A percentile compares a stretch with the other conserved stretches of the same genome.
phyloP scores from a whole-genome alignment of 257 asterid genomes.

The Solanum clarkiae region DNA sequence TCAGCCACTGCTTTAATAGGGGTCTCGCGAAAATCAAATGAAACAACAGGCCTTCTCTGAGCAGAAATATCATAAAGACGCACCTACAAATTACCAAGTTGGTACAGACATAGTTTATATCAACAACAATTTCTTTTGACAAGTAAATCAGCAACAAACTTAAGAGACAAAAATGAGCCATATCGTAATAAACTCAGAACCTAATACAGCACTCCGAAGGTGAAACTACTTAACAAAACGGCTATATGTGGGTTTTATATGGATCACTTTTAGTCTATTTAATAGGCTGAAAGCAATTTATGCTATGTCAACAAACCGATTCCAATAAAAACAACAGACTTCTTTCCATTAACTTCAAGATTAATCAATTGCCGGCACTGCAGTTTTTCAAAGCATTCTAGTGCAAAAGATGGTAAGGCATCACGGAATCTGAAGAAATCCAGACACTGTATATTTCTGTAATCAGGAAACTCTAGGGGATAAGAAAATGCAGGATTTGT shows the following conservation, averaged over 20 bases:
- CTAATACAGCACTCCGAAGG: neutral
- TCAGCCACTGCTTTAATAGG: conserved; percentile 67
- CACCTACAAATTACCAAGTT: conserved; percentile 34
- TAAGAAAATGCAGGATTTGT: neutral
- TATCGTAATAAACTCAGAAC: neutral
- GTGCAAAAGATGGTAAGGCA: neutral
- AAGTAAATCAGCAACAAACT: neutral
- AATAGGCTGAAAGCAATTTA: neutral
- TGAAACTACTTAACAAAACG: neutral
- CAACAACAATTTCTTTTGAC: neutral
- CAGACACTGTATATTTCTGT: neutral
- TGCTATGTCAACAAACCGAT: neutral
- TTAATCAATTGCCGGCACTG: neutral
- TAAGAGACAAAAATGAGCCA: neutral
- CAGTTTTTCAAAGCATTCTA: neutral
- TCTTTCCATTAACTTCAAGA: neutral
- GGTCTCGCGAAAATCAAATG: conserved; percentile 77
- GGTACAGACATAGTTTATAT: neutral
- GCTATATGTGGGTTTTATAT: neutral
- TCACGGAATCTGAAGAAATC: neutral
- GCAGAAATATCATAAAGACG: conserved; percentile 89
- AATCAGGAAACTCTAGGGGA: neutral
- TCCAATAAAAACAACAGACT: neutral
- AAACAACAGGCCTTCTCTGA: conserved; percentile 82
- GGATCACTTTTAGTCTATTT: neutral